Conservation (phyloP, 108 stramenopile species). For the Stephanodiscus minutulus region DNA sequence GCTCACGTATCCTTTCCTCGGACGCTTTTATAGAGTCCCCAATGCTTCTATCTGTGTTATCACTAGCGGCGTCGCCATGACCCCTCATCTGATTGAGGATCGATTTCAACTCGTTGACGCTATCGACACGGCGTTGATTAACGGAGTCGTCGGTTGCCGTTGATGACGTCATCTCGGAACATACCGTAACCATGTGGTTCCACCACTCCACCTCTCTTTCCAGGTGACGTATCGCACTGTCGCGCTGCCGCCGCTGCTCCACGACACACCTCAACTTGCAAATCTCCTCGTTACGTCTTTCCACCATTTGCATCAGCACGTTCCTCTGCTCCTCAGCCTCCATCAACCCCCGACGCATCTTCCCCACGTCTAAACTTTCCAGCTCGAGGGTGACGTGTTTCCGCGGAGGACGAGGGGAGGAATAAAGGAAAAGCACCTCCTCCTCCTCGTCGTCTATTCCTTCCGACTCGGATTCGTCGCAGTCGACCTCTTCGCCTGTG, state of each 20-base stretch:
- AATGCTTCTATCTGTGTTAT: not conserved
- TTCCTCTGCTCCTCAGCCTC: slow-evolving; percentile 43
- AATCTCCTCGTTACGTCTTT: slow-evolving; percentile 46
- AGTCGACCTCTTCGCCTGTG: not conserved
- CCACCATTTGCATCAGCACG: slow-evolving; percentile 34
- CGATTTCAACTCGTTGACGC: slow-evolving; percentile 6
- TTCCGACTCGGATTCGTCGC: slow-evolving; percentile 7
- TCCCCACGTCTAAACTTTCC: slow-evolving; percentile 46
- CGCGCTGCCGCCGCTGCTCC: slow-evolving; percentile 8
- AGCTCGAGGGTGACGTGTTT: slow-evolving; percentile 12
- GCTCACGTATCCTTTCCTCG: not conserved
- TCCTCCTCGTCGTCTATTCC: slow-evolving; percentile 33
- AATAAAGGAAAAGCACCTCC: slow-evolving; percentile 14
- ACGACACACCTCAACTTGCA: slow-evolving; percentile 18
- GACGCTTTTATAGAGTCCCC: slow-evolving; percentile 5
- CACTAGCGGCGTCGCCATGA: not conserved
- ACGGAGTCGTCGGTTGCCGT: not conserved
- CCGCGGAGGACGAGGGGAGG: not conserved
- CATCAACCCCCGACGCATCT: slow-evolving; percentile 30
- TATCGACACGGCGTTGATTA: not conserved
- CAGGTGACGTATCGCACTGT: not conserved
- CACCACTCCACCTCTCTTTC: slow-evolving; percentile 27
- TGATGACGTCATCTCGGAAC: not conserved
- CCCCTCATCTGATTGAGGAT: slow-evolving; percentile 9
- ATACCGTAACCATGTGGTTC: slow-evolving; percentile 9